phyloP scores from a whole-genome alignment of 2,329 filamentous ascomycete species.

The Paracorniculantispora psalliotae region DNA sequence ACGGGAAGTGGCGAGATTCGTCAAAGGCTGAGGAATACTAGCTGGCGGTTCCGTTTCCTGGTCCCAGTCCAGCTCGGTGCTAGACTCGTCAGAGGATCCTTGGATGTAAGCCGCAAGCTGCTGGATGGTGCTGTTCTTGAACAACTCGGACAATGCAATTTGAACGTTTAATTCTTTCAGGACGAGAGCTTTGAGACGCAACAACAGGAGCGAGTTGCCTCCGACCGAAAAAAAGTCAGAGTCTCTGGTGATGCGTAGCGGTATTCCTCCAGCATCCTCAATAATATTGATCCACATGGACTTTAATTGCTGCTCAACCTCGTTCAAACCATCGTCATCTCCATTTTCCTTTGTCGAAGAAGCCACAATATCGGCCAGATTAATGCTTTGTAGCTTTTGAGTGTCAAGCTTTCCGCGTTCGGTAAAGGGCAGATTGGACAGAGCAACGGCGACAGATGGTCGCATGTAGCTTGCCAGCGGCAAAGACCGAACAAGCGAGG shows the following conservation, averaged over 20 bases:
- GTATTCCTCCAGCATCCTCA: too few relatives aligned
- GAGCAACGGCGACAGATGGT: conserved; percentile 23
- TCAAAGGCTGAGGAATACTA: not conserved
- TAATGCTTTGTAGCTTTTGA: too few relatives aligned
- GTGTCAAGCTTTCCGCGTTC: conserved; percentile 1
- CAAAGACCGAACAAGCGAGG: too few relatives aligned
- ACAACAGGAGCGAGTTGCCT: conserved; percentile 36
- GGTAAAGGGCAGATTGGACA: conserved; percentile 27
- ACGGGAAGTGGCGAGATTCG: too few relatives aligned
- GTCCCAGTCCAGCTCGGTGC: too few relatives aligned
- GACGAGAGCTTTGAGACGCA: conserved; percentile 33
- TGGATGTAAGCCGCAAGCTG: too few relatives aligned
- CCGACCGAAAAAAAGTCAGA: conserved; percentile 39
- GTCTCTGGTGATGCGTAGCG: not conserved
- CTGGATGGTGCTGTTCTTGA: conserved; percentile 26
- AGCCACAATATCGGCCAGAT: too few relatives aligned
- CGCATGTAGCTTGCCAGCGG: conserved; percentile 32
- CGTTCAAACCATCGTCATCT: not conserved
- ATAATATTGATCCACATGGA: not conserved
- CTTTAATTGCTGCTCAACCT: not conserved
- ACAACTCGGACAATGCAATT: conserved; percentile 32
- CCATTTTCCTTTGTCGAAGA: too few relatives aligned
- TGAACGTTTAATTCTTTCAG: conserved; percentile 24
- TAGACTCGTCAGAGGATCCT: too few relatives aligned
- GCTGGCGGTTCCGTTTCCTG: too few relatives aligned